A percentile compares a stretch with the other conserved stretches of the same genome.
phyloP scores from a whole-genome alignment of 495 filamentous ascomycete genomes.

The Lepraria neglecta region DNA sequence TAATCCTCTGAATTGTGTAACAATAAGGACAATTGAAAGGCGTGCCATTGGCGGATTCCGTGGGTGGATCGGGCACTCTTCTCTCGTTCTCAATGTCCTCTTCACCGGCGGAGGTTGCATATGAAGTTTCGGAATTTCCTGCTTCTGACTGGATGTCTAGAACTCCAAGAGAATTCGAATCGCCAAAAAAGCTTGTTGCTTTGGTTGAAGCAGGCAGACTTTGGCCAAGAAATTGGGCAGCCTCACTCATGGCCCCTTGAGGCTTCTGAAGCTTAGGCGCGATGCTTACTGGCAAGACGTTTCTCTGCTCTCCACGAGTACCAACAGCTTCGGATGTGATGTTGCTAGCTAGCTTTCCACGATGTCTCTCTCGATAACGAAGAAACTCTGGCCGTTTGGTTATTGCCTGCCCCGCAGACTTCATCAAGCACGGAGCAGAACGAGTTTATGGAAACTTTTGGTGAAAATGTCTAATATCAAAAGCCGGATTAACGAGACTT shows the following conservation, averaged over 20 bases:
- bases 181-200: background rate
- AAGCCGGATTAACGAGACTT: slow-evolving; percentile 7
- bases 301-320: background rate
- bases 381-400: background rate
- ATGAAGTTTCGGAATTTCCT: background rate
- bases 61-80: background rate
- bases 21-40: slow-evolving; percentile 1
- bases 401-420: background rate
- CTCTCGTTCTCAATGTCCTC: background rate
- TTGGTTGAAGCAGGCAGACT: background rate
- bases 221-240: background rate
- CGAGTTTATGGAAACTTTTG: slow-evolving; percentile 1
- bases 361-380: background rate
- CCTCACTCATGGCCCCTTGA: background rate
- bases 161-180: background rate
- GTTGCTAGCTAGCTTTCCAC: background rate
- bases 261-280: background rate
- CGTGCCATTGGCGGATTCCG: background rate
- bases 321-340: background rate
- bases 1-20: background rate
- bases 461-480: slow-evolving; percentile 9
- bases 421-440: background rate
- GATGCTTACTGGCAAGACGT: background rate
- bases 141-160: background rate
- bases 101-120: background rate